Percentiles rank a stretch among this genome's conserved stretches.
Evolutionary conservation across 2,329 filamentous ascomycete genomes (phyloP).

Genomic region (Torrubiellomyces zombiae): DNA sequence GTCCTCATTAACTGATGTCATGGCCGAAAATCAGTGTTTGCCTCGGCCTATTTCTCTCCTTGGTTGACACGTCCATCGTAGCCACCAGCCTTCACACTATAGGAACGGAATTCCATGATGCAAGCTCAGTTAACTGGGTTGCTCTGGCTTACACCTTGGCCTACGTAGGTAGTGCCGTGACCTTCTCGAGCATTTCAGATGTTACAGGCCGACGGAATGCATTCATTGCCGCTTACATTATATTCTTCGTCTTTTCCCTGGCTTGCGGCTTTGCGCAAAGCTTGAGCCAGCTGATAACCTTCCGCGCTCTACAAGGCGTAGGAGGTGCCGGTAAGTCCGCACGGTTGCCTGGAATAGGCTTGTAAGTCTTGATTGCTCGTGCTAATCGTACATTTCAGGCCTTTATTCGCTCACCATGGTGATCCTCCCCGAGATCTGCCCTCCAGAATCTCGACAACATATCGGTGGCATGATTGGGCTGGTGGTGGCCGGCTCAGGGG

Average conservation of each 20-base stretch:
- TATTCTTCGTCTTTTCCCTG: constrained; percentile 40
- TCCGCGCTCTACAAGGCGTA: constrained; percentile 31
- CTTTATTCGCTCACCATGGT: constrained; percentile 41
- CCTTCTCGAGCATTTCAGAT: constrained; percentile 37
- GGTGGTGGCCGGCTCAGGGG: constrained; percentile 29
- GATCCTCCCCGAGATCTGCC: constrained; percentile 33
- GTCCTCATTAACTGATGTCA: neutral
- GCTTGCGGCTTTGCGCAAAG: constrained; percentile 26
- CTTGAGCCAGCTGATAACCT: constrained; percentile 28
- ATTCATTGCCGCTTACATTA: constrained; percentile 29
- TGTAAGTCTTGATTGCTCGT: too few relatives aligned
- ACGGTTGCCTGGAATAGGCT: too few relatives aligned
- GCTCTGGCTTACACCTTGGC: constrained; percentile 38
- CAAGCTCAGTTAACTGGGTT: constrained; percentile 33
- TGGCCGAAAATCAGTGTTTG: constrained; percentile 21
- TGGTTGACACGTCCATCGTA: constrained; percentile 43
- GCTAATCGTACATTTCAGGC: constrained; percentile 19
- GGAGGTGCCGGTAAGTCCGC: constrained; percentile 30
- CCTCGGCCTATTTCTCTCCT: constrained; percentile 37
- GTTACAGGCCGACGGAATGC: constrained; percentile 35
- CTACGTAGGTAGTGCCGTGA: constrained; percentile 38
- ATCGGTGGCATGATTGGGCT: constrained; percentile 32
- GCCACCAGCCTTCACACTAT: constrained; percentile 42
- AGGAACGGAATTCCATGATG: constrained; percentile 29
- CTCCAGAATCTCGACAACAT: constrained; percentile 20